Conservation (phyloP, 495 filamentous ascomycete species). For the Parmelia sp. region DNA sequence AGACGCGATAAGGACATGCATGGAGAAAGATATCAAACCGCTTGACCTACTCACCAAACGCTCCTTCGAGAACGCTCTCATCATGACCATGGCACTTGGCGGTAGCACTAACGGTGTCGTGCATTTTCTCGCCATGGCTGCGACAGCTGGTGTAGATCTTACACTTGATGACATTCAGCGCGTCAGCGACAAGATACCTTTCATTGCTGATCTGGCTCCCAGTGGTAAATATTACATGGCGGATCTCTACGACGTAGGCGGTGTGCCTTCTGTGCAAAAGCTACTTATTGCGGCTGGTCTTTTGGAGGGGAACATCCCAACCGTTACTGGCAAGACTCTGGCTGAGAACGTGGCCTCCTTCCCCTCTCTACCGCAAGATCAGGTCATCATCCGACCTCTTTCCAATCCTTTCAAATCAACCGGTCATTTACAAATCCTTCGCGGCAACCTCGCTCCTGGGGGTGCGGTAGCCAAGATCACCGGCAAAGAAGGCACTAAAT, state of each 20-base stretch:
- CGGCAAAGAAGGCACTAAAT: slow-evolving; percentile 81
- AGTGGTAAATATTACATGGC: slow-evolving; percentile 87
- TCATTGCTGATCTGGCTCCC: slow-evolving; percentile 88
- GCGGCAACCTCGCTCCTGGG: slow-evolving; percentile 83
- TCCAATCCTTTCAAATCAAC: slow-evolving; percentile 78
- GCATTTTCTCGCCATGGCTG: slow-evolving; percentile 92
- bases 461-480: slow-evolving; percentile 98
- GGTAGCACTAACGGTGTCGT: slow-evolving; percentile 89
- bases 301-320: slow-evolving; percentile 76
- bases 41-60: slow-evolving; percentile 76
- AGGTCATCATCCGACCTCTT: slow-evolving; percentile 79
- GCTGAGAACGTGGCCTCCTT: slow-evolving; percentile 79
- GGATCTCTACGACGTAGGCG: slow-evolving; percentile 90
- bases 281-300: slow-evolving; percentile 75
- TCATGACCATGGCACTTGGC: slow-evolving; percentile 87
- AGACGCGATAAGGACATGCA: slow-evolving; percentile 74
- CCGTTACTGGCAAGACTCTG: slow-evolving; percentile 88
- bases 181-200: slow-evolving; percentile 82
- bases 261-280: slow-evolving; percentile 87
- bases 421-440: slow-evolving; percentile 85
- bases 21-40: slow-evolving; percentile 83
- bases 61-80: slow-evolving; percentile 88
- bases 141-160: slow-evolving; percentile 75
- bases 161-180: slow-evolving; percentile 84
- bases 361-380: slow-evolving; percentile 72